Conservation (phyloP, 305 asterid genomes). For the Stenogyne calaminthoides region DNA sequence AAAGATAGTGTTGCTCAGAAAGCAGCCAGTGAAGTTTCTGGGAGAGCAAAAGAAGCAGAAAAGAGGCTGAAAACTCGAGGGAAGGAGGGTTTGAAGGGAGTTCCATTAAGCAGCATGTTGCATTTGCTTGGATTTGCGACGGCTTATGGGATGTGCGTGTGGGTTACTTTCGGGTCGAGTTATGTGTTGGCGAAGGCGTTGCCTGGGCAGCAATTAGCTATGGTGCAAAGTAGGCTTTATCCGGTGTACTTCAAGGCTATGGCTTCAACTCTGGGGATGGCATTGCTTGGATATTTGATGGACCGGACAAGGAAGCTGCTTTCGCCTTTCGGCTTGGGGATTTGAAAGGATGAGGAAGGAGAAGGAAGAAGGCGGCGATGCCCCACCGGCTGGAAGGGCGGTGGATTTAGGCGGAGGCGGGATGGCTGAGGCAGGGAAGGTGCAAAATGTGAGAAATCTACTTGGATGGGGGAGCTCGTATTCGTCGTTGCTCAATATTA, state of each 20-base stretch:
- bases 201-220: conserved; percentile 56
- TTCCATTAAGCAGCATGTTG: conserved; percentile 27
- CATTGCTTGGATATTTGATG: conserved; percentile 44
- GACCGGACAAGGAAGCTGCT: not conserved
- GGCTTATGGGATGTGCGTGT: conserved; percentile 53
- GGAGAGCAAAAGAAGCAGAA: conserved; percentile 24
- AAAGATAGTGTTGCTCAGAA: conserved; percentile 22
- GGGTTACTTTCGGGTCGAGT: conserved; percentile 61
- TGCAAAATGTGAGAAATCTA: not conserved
- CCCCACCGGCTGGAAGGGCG: too few relatives aligned
- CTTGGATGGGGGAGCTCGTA: conserved; percentile 29
- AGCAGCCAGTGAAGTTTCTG: not conserved
- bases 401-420: too few relatives aligned
- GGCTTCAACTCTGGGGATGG: conserved; percentile 45
- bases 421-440: too few relatives aligned
- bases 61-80: conserved; percentile 29
- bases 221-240: conserved; percentile 58
- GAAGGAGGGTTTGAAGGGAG: conserved; percentile 19
- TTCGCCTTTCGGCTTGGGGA: conserved; percentile 14
- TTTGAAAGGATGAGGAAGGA: conserved; percentile 42
- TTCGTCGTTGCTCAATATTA: conserved; percentile 37
- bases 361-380: conserved; percentile 37
- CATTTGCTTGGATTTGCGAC: conserved; percentile 48
- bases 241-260: conserved; percentile 53
- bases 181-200: conserved; percentile 45